Evolutionary conservation across 2,329 filamentous ascomycete genomes (phyloP).

Genomic region (Phyllachora maydis): DNA sequence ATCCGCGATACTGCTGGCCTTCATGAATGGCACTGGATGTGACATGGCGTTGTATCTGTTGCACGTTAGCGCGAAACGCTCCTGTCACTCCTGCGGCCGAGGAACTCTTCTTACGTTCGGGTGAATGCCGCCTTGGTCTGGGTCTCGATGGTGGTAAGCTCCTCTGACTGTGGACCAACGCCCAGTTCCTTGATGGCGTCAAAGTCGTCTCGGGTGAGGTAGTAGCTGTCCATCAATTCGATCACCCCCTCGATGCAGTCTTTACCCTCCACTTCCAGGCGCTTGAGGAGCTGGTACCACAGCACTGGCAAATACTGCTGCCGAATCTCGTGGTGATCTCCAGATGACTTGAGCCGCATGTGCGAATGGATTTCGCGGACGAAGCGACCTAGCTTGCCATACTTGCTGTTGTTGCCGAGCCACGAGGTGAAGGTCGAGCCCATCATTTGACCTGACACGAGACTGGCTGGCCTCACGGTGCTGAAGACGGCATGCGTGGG

Average conservation of each 20-base stretch:
- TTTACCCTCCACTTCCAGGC: conserved; percentile 59
- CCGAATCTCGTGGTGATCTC: conserved; percentile 80
- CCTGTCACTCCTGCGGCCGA: no score
- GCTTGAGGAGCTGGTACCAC: conserved; percentile 61
- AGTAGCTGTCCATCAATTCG: conserved; percentile 93
- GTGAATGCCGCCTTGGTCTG: conserved; percentile 85
- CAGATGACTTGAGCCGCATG: conserved; percentile 80
- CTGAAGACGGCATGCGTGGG: conserved; percentile 90
- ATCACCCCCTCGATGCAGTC: conserved; percentile 70
- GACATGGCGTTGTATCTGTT: conserved; percentile 63
- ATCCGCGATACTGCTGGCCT: conserved; percentile 56
- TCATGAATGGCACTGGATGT: conserved; percentile 92
- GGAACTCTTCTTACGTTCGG: conserved; percentile 61
- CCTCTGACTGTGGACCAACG: conserved; percentile 64
- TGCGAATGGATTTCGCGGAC: conserved; percentile 92
- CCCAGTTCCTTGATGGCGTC: conserved; percentile 84
- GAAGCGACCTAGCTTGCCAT: conserved; percentile 54
- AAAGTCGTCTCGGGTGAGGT: conserved; percentile 82
- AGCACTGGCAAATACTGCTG: conserved; percentile 85
- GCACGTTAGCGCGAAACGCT: conserved; percentile 4
- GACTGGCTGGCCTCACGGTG: conserved; percentile 80
- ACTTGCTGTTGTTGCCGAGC: conserved; percentile 90
- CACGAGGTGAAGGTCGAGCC: conserved; percentile 68
- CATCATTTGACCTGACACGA: conserved; percentile 57
- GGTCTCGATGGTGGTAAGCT: conserved; percentile 55